Evolutionary conservation across 129 eudicot genomes (phyloP).

Genomic region (Daucus carota): DNA sequence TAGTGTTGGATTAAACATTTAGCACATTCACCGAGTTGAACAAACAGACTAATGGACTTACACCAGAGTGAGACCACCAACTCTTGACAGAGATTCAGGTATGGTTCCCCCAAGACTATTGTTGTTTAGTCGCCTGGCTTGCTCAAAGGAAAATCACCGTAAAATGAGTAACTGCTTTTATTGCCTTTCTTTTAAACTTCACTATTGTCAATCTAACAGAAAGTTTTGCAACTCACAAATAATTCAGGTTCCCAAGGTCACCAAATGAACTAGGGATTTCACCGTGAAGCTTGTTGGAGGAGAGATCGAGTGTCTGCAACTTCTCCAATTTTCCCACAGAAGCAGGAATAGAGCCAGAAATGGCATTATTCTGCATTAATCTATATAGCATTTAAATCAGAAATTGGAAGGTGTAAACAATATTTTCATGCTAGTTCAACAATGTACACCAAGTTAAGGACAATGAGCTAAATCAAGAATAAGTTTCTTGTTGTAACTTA

Average conservation of each 20-base stretch:
- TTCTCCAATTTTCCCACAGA: slow-evolving; percentile 66
- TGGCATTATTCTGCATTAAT: slow-evolving; percentile 75
- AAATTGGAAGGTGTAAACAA: neutral
- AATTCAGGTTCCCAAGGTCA: slow-evolving; percentile 55
- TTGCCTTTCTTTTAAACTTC: neutral
- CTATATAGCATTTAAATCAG: slow-evolving; percentile 25
- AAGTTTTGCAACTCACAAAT: slow-evolving; percentile 53
- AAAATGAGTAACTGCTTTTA: slow-evolving; percentile 5
- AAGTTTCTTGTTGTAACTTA: slow-evolving; percentile 22
- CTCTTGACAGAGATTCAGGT: slow-evolving; percentile 68
- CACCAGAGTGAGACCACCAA: slow-evolving; percentile 82
- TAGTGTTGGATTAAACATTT: neutral
- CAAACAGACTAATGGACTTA: slow-evolving; percentile 32
- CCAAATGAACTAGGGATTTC: slow-evolving; percentile 75
- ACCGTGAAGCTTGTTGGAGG: slow-evolving; percentile 64
- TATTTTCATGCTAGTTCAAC: neutral
- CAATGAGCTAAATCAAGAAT: neutral
- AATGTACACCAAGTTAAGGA: neutral
- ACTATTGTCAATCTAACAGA: neutral
- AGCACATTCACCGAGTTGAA: neutral
- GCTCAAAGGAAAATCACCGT: slow-evolving; percentile 22
- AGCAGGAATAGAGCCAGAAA: slow-evolving; percentile 65
- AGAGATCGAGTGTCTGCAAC: slow-evolving; percentile 91
- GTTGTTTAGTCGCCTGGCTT: slow-evolving; percentile 89
- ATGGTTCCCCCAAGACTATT: slow-evolving; percentile 74